Base-by-base conservation (phyloP, 257 asterid genomes). In the Solanum ahanhuiri region DNA sequence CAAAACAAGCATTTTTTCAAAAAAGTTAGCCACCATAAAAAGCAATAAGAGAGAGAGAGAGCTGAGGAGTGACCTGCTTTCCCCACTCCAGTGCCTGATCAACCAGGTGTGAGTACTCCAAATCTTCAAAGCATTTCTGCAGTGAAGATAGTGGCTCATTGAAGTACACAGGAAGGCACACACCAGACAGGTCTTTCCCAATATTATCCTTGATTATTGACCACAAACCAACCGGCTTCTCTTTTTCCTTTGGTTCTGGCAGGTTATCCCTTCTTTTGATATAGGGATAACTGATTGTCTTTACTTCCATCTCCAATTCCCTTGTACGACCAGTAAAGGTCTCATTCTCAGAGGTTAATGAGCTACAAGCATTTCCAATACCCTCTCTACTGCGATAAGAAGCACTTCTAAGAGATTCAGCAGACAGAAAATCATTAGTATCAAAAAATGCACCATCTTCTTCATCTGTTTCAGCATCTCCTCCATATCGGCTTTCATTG, bases 101-200 rank as follows among this genome's bases (percentile, higher is more conserved):
- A 87, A 97, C 98, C 90, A 97, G 95, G 92, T 93, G 86, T 1
- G 99, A 95, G 92, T 95, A 95, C 86, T 97, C 99, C 93, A 96
- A 92, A 92, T 96, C 99, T 91, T 96, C 98, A 85, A 95, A 96
- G 91, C 99, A 96, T 89, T 97, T 97, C 90, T 97, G 99, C 88
- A 97, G 90, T 4, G 99, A 97, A 67, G 99, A 97, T 85, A 97
- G 92, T 83, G 99, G 99, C 93, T 97, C 99, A 81, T 97, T 97
- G 91, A 97, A 97, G 93, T 94, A 97, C 43, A 97, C 99, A 82
- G 99, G 98, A 82, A 97, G 98, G 91, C 99, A 97, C 87, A 97
- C 99, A 87, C 99, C 98, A 67, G 99, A 97, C 88, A 97, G 94
- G 86, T 97, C 99, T 93, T 97, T 97, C 87, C 98, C 99, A 71